Evolutionary conservation across 345 rosid species (phyloP).

Genomic region (Carallia brachiata): DNA sequence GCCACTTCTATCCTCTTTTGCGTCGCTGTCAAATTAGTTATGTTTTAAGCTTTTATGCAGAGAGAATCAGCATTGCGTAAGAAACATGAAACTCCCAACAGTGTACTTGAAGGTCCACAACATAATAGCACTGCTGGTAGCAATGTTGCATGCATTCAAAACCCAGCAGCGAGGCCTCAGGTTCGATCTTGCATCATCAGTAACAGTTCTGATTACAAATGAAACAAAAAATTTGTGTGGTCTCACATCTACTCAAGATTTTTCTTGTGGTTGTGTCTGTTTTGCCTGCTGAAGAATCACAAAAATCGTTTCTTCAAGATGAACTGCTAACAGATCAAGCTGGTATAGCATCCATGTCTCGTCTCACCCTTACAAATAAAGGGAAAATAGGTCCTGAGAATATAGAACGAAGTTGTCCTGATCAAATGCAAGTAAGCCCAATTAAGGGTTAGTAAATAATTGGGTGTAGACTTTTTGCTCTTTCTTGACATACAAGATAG

Average conservation of each 20-base stretch:
- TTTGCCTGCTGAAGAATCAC: conserved; percentile 41
- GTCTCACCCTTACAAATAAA: conserved; percentile 15
- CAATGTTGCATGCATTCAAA: conserved; percentile 10
- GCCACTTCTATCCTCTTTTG: not conserved
- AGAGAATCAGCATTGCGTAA: conserved; percentile 76
- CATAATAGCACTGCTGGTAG: conserved; percentile 22
- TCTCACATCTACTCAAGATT: conserved; percentile 2
- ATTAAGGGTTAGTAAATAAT: conserved; percentile 42
- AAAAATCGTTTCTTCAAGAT: conserved; percentile 20
- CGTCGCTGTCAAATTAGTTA: conserved; percentile 12
- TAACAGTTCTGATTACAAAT: not conserved
- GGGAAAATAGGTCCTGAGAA: conserved; percentile 22
- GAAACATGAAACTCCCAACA: conserved; percentile 51
- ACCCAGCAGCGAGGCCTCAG: conserved; percentile 40
- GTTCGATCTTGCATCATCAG: conserved; percentile 39
- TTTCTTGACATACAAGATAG: not conserved
- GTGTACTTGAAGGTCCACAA: conserved; percentile 29
- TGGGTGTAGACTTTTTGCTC: conserved; percentile 17
- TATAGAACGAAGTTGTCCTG: conserved; percentile 14
- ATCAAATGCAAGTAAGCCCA: conserved; percentile 32
- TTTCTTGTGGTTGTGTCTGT: conserved; percentile 31
- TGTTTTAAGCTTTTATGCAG: conserved; percentile 39
- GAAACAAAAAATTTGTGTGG: not conserved
- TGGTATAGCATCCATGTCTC: not conserved
- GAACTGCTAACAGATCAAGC: conserved; percentile 21